Base-by-base conservation (phyloP, 1,284 basidiomycete species). In the Malassezia dermatis region DNA sequence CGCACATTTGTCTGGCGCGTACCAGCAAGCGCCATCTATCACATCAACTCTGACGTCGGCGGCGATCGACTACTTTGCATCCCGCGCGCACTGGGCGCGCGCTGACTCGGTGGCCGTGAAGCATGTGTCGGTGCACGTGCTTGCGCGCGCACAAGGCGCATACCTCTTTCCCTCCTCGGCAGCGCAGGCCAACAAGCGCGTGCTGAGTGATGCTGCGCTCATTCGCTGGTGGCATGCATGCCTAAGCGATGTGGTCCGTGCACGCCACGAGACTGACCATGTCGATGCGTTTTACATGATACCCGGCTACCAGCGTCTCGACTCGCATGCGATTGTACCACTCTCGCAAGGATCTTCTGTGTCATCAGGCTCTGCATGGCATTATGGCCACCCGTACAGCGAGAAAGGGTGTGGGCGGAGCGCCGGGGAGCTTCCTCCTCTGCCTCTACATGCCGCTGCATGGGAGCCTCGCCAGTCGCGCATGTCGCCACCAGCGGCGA, bases 141-240 rank as follows among this genome's bases (percentile, higher is more conserved):
- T 98, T 68, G 93, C 93, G 1, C 81, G 90, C 17, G 83, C 87
- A 1, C 91, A 96, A 76, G 79, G 78, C 31, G 90, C 95, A 71
- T 98, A 98, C 73, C 79, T 98, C 27, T 96, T 98, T 74, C 87
- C 91, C 0, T 89, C 90, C 69, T 89, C 86, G n/a, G 78, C 82
- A 3, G 83, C 89, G 24, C 84, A 81, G 62, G 65, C 44, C 19
- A 60, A 56, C 19, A 96, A 96, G 77, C 81, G 79, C 23, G 84
- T 87, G 1, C 76, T 93, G 48, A 81, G 81, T 31, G 93, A 95
- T 66, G 79, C 84, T 24, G 81, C 81, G 62, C 80, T 98, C 1
- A 90, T 89, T 73, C 83, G 79, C 45, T 98, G 93, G 93, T 98
- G 93, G 93, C 86, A 86, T 71, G 46, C 49, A 4, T 62, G 67